Evolutionary conservation across 1,139 yeast species (phyloP).

Genomic region (Geotrichum aggregatum): DNA sequence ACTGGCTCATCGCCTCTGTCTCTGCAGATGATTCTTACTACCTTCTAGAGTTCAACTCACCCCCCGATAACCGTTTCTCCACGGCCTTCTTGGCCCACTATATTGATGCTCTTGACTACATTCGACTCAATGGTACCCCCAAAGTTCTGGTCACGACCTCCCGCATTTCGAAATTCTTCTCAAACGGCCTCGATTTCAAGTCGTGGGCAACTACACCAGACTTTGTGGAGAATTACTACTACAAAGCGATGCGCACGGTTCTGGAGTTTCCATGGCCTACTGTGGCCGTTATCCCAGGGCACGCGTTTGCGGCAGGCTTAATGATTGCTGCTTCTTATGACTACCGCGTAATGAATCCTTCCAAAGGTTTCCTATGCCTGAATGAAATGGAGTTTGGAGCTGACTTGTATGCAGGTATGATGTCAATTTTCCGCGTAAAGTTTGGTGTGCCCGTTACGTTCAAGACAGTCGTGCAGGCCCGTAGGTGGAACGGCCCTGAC

Average conservation of each 20-base stretch:
- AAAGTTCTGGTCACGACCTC: constrained; percentile 40
- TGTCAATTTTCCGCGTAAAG: constrained; percentile 36
- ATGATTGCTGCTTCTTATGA: constrained; percentile 41
- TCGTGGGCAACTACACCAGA: constrained; percentile 35
- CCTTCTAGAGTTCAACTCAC: constrained; percentile 33
- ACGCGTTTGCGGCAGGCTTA: constrained; percentile 43
- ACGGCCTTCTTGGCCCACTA: constrained; percentile 35
- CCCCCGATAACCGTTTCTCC: constrained; percentile 40
- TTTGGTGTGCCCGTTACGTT: constrained; percentile 33
- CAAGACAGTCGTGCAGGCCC: constrained; percentile 36
- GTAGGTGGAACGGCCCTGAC: constrained; percentile 36
- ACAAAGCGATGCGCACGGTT: constrained; percentile 35
- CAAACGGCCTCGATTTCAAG: constrained; percentile 42
- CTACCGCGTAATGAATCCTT: constrained; percentile 41
- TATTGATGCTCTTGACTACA: constrained; percentile 35
- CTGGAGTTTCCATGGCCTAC: constrained; percentile 42
- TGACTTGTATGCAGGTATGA: constrained; percentile 37
- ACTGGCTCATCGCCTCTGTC: constrained; percentile 23
- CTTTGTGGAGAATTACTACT: constrained; percentile 36
- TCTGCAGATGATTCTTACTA: constrained; percentile 31
- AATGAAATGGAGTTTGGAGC: constrained; percentile 42
- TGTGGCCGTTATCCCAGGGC: constrained; percentile 41
- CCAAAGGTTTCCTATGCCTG: constrained; percentile 40
- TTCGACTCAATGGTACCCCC: constrained; percentile 29
- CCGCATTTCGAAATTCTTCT: constrained; percentile 37